Base-by-base conservation (phyloP, 1,284 basidiomycete genomes). In the Malassezia sympodialis region DNA sequence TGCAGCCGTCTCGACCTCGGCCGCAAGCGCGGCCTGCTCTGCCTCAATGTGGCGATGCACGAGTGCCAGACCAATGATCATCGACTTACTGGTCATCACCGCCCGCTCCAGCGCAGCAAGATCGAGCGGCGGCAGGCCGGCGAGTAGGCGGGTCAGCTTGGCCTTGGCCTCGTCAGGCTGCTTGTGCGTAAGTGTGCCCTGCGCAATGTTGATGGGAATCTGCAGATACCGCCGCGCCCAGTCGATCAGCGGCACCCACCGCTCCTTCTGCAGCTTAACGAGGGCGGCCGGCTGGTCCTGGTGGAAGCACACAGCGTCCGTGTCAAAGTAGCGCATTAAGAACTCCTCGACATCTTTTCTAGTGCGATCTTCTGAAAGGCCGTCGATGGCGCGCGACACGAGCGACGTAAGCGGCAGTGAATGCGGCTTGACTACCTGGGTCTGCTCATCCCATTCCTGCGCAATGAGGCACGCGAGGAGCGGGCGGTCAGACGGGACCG, bases 371-470 rank as follows among this genome's bases (percentile, higher is more conserved):
- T 86, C 81, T 8, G 76, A 70, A 63, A 94, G 79, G 0, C 83
- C 81, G 73, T 99, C 94, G 49, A 96, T 82, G 8, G 91, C 91
- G 66, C 93, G 79, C 15, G 90, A 85, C 7, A 84, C 84, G 27
- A 98, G 76, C 8, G 90, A 91, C 0, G 91, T 96, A 89, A 96
- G 82, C 5, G 93, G 91, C 26, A 98, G 77, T 0, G 90, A 84
- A 74, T 94, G 88, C 28, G 87, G 87, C 76, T 93, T 96, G 61
- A 96, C 72, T 1, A 90, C 72, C 21, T 79, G 83, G 54, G 84
- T 83, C 78, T 96, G 93, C 70, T 87, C 88, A 72, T 94, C 88
- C 93, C 93, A 98, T 78, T 98, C 93, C 56, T 86, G 82, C 10
- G 90, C 91, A 62, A 98, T 85, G 53, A 96, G 80, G 1, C 86